Evolutionary conservation across 2,329 filamentous ascomycete species (phyloP), one percentile per base, ranked within the genome.

Genomic region (Hypoxylon sp.): DNA sequence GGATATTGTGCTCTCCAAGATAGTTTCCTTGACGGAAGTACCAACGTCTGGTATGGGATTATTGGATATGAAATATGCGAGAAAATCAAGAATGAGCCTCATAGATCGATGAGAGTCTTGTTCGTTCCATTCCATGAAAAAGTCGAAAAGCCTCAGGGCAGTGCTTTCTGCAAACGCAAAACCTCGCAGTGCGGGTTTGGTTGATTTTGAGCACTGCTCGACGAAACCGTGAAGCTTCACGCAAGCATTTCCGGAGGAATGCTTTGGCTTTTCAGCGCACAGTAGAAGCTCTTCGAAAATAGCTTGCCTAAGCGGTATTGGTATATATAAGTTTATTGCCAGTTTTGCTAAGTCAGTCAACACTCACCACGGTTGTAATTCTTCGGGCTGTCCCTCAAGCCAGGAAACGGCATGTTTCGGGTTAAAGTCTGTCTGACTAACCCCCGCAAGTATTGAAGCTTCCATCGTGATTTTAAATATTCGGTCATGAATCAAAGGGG

Each of bases 51-150:
- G 72, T 28, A 82, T 76, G 0, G 86, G 84, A 65, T 90, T 88
- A 60, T 80, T 82, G 51, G 76, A 75, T 41, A 88, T 80, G 17
- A 88, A 82, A 59, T 82, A 81, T 5, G 83, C 81, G 21, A 90
- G 78, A 19, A 89, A 79, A 69, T 91, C 88, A 32, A 90, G 81
- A 3, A 90, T 84, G 63, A 90, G 82, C 68, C 85, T 86, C 85
- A 90, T 87, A 36, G 88, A 88, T 10, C 89, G 82, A 72, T 90
- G 86, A 65, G 88, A 86, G 73, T 90, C 88, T 61, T 86, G 87
- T 73, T 90, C 89, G 72, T 89, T 90, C 87, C 88, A 90, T 72
- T 90, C 88, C 55, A 90, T 80, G 74, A 88, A 91, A 73, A 89
- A 90, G 59, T 85, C 80, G 78, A 90, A 89, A 23, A 91, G 78